Evolutionary conservation across 2,329 filamentous ascomycete species (phyloP), one percentile per base, ranked within the genome.

Genomic region (Chaetomium sp.): DNA sequence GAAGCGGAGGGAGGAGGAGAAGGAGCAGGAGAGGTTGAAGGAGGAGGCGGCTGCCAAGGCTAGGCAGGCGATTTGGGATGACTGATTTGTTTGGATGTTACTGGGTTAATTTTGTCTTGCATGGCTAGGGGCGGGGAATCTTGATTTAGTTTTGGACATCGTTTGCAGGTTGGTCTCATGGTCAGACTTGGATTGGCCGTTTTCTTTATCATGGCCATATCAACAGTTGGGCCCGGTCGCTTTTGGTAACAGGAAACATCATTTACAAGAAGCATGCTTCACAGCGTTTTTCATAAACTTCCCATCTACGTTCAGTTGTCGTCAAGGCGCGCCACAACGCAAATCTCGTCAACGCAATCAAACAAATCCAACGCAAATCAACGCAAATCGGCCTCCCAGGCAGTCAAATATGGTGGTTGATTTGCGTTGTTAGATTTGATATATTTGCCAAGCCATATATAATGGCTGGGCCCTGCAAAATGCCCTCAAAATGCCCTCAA

Each of bases 11-110:
- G 90, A 93, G 64, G 85, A 87, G 71, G 91, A 93, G 76, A 87
- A 83, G 73, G 87, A 87, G 63, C 85, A 86, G 64, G 86, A 88
- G 76, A 85, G 79, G 70, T 78, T 80, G 69, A 82, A 80, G 72
- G 84, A 84, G 68, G 86, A 86, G 72, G 85, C 89, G 72, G 86
- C 87, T 38, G 90, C 94, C 74, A 86, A 83, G 76, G 89, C 90
- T n/a, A 96, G 90, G 82, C 85, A 85, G 66, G 88, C 91, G n/a
- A 83, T 97, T 29, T 98, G 95, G 95, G 89, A 95, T 65, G 91
- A 89, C 73, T 90, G 74, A 78, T 21, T 9, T 23, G 33, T 27
- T 27, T 50, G 35, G 16, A 47, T 16, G 13, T 25, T 38, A 56
- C 51, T 49, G 31, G 25, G 33, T 53, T 42, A 42, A 33, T 31